Percentiles rank a stretch among this genome's conserved stretches.
Evolutionary conservation across 306 rosid genomes (phyloP).

Genomic region (cucumber (Cucumis sativus)): Cucumber_9930_V3 NC_026661.2:9121001-9121500

Average conservation of each 20-base stretch:
- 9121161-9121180: conserved; percentile 8
- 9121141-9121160: conserved; percentile 10
- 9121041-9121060: not conserved
- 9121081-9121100: not conserved
- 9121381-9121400: conserved; percentile 13
- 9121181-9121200: not conserved
- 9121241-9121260: conserved; percentile 15
- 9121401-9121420: conserved; percentile 10
- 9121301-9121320: conserved; percentile 11
- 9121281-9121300: conserved; percentile 11
- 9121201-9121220: conserved; percentile 18
- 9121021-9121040: not conserved
- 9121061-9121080: not conserved
- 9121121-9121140: conserved; percentile 16
- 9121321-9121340: conserved; percentile 16
- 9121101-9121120: not conserved
- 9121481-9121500: conserved; percentile 10
- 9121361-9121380: conserved; percentile 12
- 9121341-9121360: conserved; percentile 9
- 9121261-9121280: conserved; percentile 28
- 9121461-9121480: conserved; percentile 16
- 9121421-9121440: conserved; percentile 15
- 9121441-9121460: conserved; percentile 13
- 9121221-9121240: conserved; percentile 16
- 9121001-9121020: not conserved